phyloP scores from a whole-genome alignment of 805 yeast species.

The Wickerhamiella alocasiicola region DNA sequence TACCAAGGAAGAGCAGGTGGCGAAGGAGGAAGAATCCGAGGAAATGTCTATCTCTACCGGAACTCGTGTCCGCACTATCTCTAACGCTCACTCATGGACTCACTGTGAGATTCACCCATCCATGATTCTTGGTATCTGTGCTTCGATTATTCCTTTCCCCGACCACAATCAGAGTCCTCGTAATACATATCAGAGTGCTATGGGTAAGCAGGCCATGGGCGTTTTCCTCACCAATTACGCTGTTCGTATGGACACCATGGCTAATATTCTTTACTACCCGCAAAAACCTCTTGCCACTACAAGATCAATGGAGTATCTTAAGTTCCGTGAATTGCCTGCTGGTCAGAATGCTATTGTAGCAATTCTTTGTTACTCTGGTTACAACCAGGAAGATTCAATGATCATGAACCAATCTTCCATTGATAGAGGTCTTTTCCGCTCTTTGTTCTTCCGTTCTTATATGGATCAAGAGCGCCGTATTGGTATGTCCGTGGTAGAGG shows the following conservation, averaged over 20 bases:
- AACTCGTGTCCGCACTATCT: constrained; percentile 56
- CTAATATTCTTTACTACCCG: constrained; percentile 91
- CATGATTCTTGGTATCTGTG: constrained; percentile 97
- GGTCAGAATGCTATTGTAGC: constrained; percentile 99
- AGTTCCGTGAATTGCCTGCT: constrained; percentile 96
- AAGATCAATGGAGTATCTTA: constrained; percentile 92
- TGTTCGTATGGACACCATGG: constrained; percentile 99
- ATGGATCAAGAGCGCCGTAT: constrained; percentile 98
- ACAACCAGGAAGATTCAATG: constrained; percentile 99
- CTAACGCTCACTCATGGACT: constrained; percentile 70
- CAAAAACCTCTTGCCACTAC: constrained; percentile 98
- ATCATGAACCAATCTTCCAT: constrained; percentile 98
- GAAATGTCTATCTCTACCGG: constrained; percentile 55
- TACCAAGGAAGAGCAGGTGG: constrained; percentile 31
- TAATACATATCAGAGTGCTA: constrained; percentile 97
- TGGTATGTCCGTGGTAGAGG: constrained; percentile 97
- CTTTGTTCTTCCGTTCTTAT: constrained; percentile 89
- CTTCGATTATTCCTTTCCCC: constrained; percentile 98
- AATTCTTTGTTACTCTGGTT: constrained; percentile 94
- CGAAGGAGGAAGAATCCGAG: constrained; percentile 27
- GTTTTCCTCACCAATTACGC: constrained; percentile 89
- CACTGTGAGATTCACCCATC: constrained; percentile 99
- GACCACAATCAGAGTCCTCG: constrained; percentile 99
- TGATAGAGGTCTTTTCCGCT: constrained; percentile 92
- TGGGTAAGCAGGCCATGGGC: constrained; percentile 99